Conservation (phyloP, 2,329 filamentous ascomycete genomes). For the Fusarium lateritium region DNA sequence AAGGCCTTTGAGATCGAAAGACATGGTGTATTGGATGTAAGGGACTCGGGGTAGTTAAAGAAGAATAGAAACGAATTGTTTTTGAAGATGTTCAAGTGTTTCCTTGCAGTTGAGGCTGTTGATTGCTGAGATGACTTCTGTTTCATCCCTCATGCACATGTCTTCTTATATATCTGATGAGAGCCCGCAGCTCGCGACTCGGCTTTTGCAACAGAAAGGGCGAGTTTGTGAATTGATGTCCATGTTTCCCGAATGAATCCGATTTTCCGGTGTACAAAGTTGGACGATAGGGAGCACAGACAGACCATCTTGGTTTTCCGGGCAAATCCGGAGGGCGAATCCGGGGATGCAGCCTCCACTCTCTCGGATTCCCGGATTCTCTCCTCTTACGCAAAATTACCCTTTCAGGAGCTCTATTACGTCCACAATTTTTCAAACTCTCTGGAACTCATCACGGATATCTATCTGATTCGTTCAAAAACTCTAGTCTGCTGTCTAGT, state of each 20-base stretch:
- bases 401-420: no score
- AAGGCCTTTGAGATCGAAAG: slow-evolving; percentile 64
- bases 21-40: slow-evolving; percentile 42
- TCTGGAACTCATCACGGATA: slow-evolving; percentile 3
- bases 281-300: accelerated
- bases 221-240: not conserved
- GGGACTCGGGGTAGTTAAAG: not conserved
- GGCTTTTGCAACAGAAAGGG: slow-evolving; percentile 4
- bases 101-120: not conserved
- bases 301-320: not conserved
- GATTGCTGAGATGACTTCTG: slow-evolving; percentile 16
- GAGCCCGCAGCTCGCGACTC: slow-evolving; percentile 14
- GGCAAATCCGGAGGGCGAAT: not conserved
- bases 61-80: not conserved
- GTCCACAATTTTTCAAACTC: no score
- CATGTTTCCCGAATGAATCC: slow-evolving; percentile 16
- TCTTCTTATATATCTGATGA: slow-evolving; percentile 23
- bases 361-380: not conserved
- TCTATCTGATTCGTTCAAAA: not conserved
- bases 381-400: no score
- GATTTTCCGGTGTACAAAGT: not conserved
- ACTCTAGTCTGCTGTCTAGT: slow-evolving; percentile 2
- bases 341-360: not conserved
- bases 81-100: slow-evolving; percentile 1
- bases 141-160: not conserved